Percentiles rank a stretch among this genome's conserved stretches.
Evolutionary conservation across 345 rosid species (phyloP).

Genomic region (Corymbia maculata): DNA sequence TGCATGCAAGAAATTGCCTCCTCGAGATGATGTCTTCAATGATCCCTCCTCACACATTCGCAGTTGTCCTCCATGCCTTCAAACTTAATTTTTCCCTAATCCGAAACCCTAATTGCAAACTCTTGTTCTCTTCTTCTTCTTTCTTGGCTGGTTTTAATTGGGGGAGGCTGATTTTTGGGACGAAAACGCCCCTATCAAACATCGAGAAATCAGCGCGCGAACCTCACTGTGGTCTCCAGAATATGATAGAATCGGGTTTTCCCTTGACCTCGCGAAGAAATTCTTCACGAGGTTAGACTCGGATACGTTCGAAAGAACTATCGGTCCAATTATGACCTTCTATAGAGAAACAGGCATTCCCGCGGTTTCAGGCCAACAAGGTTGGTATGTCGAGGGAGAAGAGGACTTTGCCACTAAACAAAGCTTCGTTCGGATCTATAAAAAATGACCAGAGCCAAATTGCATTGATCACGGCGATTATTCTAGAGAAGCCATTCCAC

Average conservation of each 20-base stretch:
- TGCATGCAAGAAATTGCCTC: neutral
- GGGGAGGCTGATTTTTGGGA: neutral
- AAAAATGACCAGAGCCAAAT: neutral
- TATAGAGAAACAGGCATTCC: neutral
- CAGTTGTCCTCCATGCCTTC: neutral
- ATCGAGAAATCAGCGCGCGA: neutral
- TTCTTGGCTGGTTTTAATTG: neutral
- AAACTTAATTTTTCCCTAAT: neutral
- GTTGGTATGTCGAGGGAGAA: neutral
- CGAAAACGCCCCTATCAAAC: neutral
- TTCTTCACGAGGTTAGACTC: neutral
- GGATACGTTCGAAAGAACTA: neutral
- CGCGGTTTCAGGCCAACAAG: neutral
- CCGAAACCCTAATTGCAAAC: neutral
- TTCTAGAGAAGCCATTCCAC: neutral
- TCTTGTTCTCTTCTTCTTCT: neutral
- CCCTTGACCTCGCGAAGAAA: neutral
- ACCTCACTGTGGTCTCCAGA: neutral
- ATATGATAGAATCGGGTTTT: neutral
- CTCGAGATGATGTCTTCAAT: neutral
- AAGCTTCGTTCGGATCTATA: neutral
- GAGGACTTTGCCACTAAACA: neutral
- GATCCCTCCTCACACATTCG: neutral
- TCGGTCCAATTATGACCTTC: neutral
- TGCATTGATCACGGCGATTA: neutral